Evolutionary conservation across 805 yeast species (phyloP), one percentile per base, ranked within the genome.

Genomic region (Candida namnaoensis): DNA sequence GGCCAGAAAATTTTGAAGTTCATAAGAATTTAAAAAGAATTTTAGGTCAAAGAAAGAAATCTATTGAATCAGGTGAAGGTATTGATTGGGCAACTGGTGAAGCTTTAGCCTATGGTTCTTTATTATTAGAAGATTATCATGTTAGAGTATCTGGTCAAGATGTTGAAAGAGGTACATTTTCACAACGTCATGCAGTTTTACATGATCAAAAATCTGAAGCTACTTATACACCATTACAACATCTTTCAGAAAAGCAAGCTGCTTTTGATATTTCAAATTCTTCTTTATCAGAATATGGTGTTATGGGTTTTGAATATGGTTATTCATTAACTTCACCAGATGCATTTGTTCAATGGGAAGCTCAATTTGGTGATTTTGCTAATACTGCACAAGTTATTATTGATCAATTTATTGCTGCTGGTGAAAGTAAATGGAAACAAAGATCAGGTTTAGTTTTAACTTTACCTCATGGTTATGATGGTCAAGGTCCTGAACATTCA

Each of bases 41-140:
- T 57, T 74, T 93, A 65, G 78, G 75, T 60, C 75, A 78, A 57
- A 86, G 99, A 72, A 76, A 83, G 66, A 93, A 93, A 73, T 65
- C 95, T 37, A 75, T 82, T 45, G 93, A 87, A 53, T 64, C 78
- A 15, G 99, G 99, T 60, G 88, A 84, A 66, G 95, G 91, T 59
- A 88, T 93, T 51, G 99, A 93, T 67, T 93, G 98, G 99, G 83
- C 99, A 38, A 93, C 99, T 44, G 99, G 96, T 78, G 99, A 93
- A 72, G 98, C 98, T 38, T 79, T 93, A 55, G 99, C 99, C 15
- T 91, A 82, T 57, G 99, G 98, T 60, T 79, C 97, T 40, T 74
- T 93, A 53, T 82, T 82, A 41, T 63, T 80, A 58, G 99, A 93
- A 69, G 99, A 99, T 50, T 84, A 82, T 70, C 95, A 91, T 57